Evolutionary conservation across 352 stramenopile species (phyloP).

Genomic region (Pythium brachiatum): DNA sequence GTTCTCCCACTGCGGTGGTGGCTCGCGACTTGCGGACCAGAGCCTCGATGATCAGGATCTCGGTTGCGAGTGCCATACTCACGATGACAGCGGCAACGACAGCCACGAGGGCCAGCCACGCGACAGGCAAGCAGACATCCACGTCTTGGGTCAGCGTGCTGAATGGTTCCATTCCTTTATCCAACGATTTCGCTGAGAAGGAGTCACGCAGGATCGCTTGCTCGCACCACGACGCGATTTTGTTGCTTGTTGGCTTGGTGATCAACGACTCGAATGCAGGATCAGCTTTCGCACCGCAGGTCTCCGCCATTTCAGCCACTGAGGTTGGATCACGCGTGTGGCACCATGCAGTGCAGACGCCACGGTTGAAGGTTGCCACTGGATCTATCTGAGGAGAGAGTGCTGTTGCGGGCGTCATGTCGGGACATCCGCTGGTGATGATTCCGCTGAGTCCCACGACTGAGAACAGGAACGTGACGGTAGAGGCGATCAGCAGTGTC

Average conservation of each 20-base stretch:
- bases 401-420: background rate
- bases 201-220: background rate
- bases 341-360: background rate
- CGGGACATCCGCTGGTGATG: background rate
- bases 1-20: background rate
- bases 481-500: background rate
- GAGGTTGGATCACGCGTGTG: background rate
- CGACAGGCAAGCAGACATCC: background rate
- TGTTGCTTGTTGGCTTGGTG: background rate
- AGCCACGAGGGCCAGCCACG: background rate
- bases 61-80: background rate
- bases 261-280: background rate
- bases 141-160: background rate
- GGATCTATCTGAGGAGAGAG: background rate
- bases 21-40: background rate
- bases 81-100: background rate
- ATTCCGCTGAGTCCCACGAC: background rate
- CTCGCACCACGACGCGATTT: background rate
- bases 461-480: background rate
- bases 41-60: background rate
- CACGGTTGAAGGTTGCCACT: background rate
- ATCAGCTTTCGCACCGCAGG: background rate
- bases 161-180: background rate
- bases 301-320: background rate
- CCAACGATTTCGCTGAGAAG: background rate